phyloP scores from a whole-genome alignment of 2,329 filamentous ascomycete species.

The Colletotrichum lentis region DNA sequence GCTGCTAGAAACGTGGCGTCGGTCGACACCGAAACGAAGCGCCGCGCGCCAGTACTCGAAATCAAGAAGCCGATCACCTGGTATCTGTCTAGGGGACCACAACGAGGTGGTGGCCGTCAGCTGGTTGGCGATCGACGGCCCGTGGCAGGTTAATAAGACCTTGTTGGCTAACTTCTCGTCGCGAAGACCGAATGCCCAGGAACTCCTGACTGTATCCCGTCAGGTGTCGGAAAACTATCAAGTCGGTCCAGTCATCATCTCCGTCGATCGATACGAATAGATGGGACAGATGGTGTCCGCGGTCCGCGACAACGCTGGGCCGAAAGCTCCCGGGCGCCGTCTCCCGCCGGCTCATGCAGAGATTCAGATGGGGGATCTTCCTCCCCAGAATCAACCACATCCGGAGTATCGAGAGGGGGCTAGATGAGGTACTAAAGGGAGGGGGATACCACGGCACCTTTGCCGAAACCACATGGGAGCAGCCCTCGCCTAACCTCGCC shows the following conservation, averaged over 20 bases:
- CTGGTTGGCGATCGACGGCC: not conserved
- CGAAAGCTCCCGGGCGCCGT: constrained; percentile 11
- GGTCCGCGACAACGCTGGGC: constrained; percentile 12
- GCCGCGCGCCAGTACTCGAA: not conserved
- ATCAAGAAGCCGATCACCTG: not conserved
- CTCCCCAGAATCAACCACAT: not conserved
- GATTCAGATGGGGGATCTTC: not conserved
- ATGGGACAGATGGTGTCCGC: constrained; percentile 1
- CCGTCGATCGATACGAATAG: not conserved
- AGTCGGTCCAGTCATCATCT: constrained; percentile 5
- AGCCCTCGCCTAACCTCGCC: constrained; percentile 13
- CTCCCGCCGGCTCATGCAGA: constrained; percentile 15
- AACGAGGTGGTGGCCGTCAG: not conserved
- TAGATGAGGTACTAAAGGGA: not conserved
- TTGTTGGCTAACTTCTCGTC: not conserved
- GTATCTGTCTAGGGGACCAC: not conserved
- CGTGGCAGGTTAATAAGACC: not conserved
- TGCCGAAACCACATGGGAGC: constrained; percentile 13
- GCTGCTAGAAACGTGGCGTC: not conserved
- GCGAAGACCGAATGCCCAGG: not conserved
- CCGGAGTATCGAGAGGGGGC: not conserved
- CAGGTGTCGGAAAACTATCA: not conserved
- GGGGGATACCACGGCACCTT: constrained; percentile 6
- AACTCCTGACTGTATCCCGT: not conserved
- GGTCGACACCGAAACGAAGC: not conserved